Percentiles rank a stretch among this genome's conserved stretches.
Conservation (phyloP, 2,329 filamentous ascomycete species). For the Fusarium duplospermum region DNA sequence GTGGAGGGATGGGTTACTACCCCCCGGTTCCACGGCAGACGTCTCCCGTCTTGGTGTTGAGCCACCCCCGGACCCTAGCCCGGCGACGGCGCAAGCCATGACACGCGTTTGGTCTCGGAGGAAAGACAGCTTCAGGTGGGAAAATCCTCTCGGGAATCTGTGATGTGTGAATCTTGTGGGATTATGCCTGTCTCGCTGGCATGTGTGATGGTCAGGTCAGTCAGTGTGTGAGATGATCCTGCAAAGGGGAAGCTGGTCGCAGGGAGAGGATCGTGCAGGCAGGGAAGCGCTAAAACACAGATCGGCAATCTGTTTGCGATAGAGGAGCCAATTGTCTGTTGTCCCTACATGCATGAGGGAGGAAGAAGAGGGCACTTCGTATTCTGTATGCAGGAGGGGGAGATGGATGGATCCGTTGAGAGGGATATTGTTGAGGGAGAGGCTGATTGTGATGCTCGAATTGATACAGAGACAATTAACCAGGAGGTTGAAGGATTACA, state of each 20-base stretch:
- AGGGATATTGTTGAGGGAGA: neutral
- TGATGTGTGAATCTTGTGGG: neutral
- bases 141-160: neutral
- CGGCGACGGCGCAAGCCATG: neutral
- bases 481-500: neutral
- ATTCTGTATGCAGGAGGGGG: neutral
- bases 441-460: neutral
- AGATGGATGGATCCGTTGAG: neutral
- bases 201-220: neutral
- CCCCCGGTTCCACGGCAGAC: neutral
- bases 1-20: neutral
- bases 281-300: neutral
- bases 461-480: neutral
- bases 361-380: neutral
- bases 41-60: conserved; percentile 7
- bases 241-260: neutral
- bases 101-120: neutral
- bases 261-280: neutral
- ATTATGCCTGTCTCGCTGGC: neutral
- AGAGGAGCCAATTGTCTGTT: neutral
- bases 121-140: neutral
- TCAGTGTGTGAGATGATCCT: neutral
- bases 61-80: conserved; percentile 1
- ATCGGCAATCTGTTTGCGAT: conserved; percentile 1
- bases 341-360: neutral